These are phyloP conservation scores for Paracoccidioides brasiliensis DNA, from an alignment of 2,329 filamentous ascomycete genomes.

Conservation along the genomic window DNA sequence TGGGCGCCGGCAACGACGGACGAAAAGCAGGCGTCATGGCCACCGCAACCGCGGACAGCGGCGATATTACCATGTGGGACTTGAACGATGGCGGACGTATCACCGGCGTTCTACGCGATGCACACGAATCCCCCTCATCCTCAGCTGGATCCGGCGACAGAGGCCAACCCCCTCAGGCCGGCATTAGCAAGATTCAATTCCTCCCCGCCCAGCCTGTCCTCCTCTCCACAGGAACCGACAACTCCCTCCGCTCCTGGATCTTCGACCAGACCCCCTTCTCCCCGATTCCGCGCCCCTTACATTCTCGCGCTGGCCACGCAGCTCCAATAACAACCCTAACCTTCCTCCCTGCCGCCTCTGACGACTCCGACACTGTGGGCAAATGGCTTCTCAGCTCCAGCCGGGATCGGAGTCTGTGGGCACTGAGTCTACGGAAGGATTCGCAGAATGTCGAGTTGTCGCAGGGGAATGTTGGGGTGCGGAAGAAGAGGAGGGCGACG, in stretches of 20 bases:
- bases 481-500: constrained; percentile 56
- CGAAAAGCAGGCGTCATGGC: constrained; percentile 84
- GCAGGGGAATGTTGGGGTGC: constrained; percentile 76
- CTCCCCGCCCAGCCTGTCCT: constrained; percentile 79
- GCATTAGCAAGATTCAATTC: constrained; percentile 80
- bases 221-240: constrained; percentile 81
- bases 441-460: constrained; percentile 89
- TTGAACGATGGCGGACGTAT: constrained; percentile 78
- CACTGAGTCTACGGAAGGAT: constrained; percentile 86
- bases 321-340: constrained; percentile 68
- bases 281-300: constrained; percentile 69
- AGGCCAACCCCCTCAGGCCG: constrained; percentile 40
- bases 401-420: constrained; percentile 84
- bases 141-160: constrained; percentile 30
- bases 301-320: constrained; percentile 77
- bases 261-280: constrained; percentile 89
- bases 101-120: constrained; percentile 72
- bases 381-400: constrained; percentile 93
- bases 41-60: constrained; percentile 63
- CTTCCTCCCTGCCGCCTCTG: constrained; percentile 78
- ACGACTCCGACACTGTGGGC: constrained; percentile 73
- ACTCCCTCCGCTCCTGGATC: constrained; percentile 91
- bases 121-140: constrained; percentile 48
- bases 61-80: constrained; percentile 94
- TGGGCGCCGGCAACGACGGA: constrained; percentile 79